These are phyloP conservation scores for Lanmaoa rubissima DNA, from an alignment of 768 basidiomycete genomes.

Conservation along the genomic window DNA sequence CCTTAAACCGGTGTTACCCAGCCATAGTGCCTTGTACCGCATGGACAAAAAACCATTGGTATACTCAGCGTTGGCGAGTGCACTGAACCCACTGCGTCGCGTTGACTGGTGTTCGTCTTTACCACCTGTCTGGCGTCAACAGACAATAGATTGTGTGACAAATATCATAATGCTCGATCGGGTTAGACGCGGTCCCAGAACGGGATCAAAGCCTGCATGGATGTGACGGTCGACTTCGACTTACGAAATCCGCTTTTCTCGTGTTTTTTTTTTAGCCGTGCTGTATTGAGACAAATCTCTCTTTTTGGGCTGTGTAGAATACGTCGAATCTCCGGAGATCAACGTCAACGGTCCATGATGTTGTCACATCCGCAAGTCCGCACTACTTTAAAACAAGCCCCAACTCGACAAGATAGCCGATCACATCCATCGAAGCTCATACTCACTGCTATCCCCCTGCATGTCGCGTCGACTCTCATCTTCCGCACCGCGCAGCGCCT, in stretches of 20 bases:
- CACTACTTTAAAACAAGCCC: constrained; percentile 20
- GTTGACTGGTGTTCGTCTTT: too few species aligned
- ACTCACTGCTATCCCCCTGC: constrained; percentile 7
- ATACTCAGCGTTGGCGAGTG: background rate
- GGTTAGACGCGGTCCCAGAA: constrained; percentile 16
- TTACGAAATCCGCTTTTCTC: constrained; percentile 37
- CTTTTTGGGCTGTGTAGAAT: constrained; percentile 23
- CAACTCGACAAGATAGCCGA: constrained; percentile 23
- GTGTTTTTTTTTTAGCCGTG: constrained; percentile 30
- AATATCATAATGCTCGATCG: constrained; percentile 1
- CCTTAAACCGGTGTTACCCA: background rate
- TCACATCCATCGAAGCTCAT: constrained; percentile 22
- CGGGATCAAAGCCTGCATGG: constrained; percentile 21
- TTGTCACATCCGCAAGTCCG: constrained; percentile 19
- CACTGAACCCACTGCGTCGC: too few species aligned
- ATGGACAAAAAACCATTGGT: background rate
- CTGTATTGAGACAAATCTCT: constrained; percentile 18
- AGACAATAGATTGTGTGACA: constrained; percentile 4
- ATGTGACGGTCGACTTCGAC: constrained; percentile 28
- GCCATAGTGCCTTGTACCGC: background rate
- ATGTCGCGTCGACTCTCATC: constrained; percentile 63
- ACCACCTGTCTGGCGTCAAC: background rate
- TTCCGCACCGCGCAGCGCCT: constrained; percentile 28
- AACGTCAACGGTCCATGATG: constrained; percentile 26
- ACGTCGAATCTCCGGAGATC: constrained; percentile 30